Evolutionary conservation across 306 rosid genomes (phyloP), one percentile per base, ranked within the genome.

Genomic region (Datisca glomerata): DNA sequence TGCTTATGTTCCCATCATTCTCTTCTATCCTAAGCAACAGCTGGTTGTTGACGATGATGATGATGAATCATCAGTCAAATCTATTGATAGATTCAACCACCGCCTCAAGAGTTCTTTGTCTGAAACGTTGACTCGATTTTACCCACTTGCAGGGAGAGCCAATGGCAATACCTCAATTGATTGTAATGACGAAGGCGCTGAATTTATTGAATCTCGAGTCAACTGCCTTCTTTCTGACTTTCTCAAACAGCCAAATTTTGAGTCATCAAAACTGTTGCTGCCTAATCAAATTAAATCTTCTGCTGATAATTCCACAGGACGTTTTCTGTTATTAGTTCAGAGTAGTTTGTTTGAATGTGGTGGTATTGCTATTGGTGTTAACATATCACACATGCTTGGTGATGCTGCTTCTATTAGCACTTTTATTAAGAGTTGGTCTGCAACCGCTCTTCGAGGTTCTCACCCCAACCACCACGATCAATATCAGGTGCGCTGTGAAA

Each of bases 111-210:
- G 58, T 24, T 78, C 89, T 3, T 23, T 78, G 14, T 53, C 81
- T 1, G 20, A 71, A 35, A 58, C 79, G 33, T 49, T 77, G 18
- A 51, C 71, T 18, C 53, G 15, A 0, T 60, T 68, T 42, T 74
- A 63, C 57, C 81, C 79, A 1, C 53, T 78, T 0, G 76, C 84
- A 8, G 85, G 94, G 18, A 61, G 32, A 14, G 32, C 66, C 14
- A 66, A 40, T 61, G 62, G 59, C 13, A 65, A 61, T 4, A 2
- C 28, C 0, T 32, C 16, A 6, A 32, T 59, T n/a, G 45, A 49
- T 0, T 49, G 57, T 22, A 49, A 49, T 24, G 58, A 59, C 21
- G 57, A 49, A 2, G 65, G 65, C 11, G 65, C 45, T 18, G 18
- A 41, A 9, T 49, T 40, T 25, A 13, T 49, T 1, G 65, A 59